phyloP scores from a whole-genome alignment of 2,329 filamentous ascomycete species.

The Fusarium drepaniforme region DNA sequence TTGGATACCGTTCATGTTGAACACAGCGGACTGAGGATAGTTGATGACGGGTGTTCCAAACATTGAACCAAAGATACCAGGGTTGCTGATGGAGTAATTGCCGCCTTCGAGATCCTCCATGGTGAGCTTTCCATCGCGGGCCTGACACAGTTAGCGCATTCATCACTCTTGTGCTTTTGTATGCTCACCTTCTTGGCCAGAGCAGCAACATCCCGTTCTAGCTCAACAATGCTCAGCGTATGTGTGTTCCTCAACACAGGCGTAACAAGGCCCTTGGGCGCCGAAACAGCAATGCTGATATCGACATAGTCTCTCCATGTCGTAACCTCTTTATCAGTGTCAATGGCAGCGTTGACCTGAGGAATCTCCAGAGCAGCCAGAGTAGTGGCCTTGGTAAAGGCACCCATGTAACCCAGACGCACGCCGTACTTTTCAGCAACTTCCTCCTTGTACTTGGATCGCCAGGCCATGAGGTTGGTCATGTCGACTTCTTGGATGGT shows the following conservation, averaged over 20 bases:
- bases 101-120: slow-evolving; percentile 82
- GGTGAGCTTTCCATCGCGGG: slow-evolving; percentile 80
- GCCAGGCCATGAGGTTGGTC: slow-evolving; percentile 73
- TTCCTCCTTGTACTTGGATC: slow-evolving; percentile 73
- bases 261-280: slow-evolving; percentile 78
- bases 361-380: slow-evolving; percentile 77
- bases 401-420: slow-evolving; percentile 78
- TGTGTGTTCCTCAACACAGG: slow-evolving; percentile 80
- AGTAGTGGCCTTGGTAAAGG: slow-evolving; percentile 79
- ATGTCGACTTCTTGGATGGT: slow-evolving; percentile 63
- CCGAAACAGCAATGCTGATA: slow-evolving; percentile 80
- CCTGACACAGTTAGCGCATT: slow-evolving; percentile 50
- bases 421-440: slow-evolving; percentile 47
- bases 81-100: slow-evolving; percentile 84
- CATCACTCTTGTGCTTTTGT: background rate
- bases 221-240: slow-evolving; percentile 51
- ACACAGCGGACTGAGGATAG: slow-evolving; percentile 75
- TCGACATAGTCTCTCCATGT: slow-evolving; percentile 74
- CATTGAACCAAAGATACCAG: slow-evolving; percentile 74
- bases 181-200: slow-evolving; percentile 74
- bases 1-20: slow-evolving; percentile 71
- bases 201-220: slow-evolving; percentile 68
- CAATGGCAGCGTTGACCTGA: slow-evolving; percentile 73
- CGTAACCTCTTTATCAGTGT: slow-evolving; percentile 70
- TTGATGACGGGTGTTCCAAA: slow-evolving; percentile 79